Evolutionary conservation across 2,329 filamentous ascomycete species (phyloP).

Genomic region (Zarea fungicola): DNA sequence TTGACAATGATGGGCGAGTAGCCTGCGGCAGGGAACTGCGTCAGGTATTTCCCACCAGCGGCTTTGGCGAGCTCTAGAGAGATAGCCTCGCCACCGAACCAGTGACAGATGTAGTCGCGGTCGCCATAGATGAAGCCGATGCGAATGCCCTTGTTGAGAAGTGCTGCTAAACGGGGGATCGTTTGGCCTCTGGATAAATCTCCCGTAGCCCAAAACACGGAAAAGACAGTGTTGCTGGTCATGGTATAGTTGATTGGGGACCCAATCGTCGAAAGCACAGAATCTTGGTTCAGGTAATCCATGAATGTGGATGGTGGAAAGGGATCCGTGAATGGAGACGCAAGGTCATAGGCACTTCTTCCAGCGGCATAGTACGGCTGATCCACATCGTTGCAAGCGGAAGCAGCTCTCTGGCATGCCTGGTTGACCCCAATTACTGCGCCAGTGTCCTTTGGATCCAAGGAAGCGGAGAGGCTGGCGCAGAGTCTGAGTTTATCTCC

Average conservation of each 20-base stretch:
- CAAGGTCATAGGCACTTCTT: slow-evolving; percentile 57
- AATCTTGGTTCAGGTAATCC: slow-evolving; percentile 58
- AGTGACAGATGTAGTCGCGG: slow-evolving; percentile 60
- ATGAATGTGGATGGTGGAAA: slow-evolving; percentile 58
- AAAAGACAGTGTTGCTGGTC: slow-evolving; percentile 40
- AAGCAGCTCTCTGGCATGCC: slow-evolving; percentile 48
- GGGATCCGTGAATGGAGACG: slow-evolving; percentile 50
- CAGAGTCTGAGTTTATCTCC: slow-evolving; percentile 48
- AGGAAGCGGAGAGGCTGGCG: slow-evolving; percentile 32
- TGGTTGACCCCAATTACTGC: slow-evolving; percentile 32
- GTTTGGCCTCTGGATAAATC: slow-evolving; percentile 62
- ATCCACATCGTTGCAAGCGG: slow-evolving; percentile 45
- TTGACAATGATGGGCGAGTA: slow-evolving; percentile 70
- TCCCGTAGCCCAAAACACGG: slow-evolving; percentile 44
- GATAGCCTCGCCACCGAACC: slow-evolving; percentile 69
- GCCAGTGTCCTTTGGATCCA: slow-evolving; percentile 39
- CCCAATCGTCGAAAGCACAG: slow-evolving; percentile 55
- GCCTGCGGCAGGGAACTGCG: slow-evolving; percentile 58
- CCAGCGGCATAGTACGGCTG: slow-evolving; percentile 50
- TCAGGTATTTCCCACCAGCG: slow-evolving; percentile 41
- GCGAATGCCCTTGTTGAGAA: slow-evolving; percentile 58
- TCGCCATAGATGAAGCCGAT: slow-evolving; percentile 69
- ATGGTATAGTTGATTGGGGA: slow-evolving; percentile 56
- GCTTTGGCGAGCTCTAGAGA: slow-evolving; percentile 56
- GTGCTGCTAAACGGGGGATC: slow-evolving; percentile 52